Base-by-base conservation (phyloP, 805 yeast species). In the Suhomyces sp. region DNA sequence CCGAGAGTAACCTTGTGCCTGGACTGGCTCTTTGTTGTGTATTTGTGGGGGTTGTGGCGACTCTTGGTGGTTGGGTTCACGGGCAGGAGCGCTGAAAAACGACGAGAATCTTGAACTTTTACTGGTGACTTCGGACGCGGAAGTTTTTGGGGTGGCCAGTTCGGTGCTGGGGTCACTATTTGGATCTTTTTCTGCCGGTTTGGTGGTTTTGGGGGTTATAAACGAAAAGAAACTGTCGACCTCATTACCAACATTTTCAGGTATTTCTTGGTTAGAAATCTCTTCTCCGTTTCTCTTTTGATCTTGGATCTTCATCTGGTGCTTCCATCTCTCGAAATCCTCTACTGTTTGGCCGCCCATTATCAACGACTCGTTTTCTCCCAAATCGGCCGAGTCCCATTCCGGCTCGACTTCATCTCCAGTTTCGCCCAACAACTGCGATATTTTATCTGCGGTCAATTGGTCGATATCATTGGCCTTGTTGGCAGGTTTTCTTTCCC, bases 311-410 rank as follows among this genome's bases (percentile, higher is more conserved):
- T 73, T 74, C 85, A 80, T 78, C 54, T 71, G 73, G 46, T 76
- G 64, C 62, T 81, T 80, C 86, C 86, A 82, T 54, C 71, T 74
- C 60, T 82, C 87, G 58, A 82, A 82, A 55, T 82, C 86, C 49
- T 78, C 78, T 3, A 79, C 79, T 0, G 85, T 76, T 49, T 74
- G 78, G 19, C 85, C 85, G 31, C 68, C 65, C 76, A 60, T 60
- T 60, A 46, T 44, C 24, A 66, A 44, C 12, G 66, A 68, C 1
- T 63, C 63, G 8, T 65, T 54, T 43, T 67, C 73, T 8, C 40
- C 43, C 15, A 66, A 44, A 13, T 66, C 71, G 3, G 66, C 64
- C 10, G 67, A 56, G 47, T 69, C 75, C 78, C 77, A 72, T 41
- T 73, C 78, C 4, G 77, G 76, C n/a, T 59, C 61, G 10, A 52